A percentile compares a stretch with the other conserved stretches of the same genome.
Evolutionary conservation across 306 rosid species (phyloP).

Genomic region (Castanospermum australe): DNA sequence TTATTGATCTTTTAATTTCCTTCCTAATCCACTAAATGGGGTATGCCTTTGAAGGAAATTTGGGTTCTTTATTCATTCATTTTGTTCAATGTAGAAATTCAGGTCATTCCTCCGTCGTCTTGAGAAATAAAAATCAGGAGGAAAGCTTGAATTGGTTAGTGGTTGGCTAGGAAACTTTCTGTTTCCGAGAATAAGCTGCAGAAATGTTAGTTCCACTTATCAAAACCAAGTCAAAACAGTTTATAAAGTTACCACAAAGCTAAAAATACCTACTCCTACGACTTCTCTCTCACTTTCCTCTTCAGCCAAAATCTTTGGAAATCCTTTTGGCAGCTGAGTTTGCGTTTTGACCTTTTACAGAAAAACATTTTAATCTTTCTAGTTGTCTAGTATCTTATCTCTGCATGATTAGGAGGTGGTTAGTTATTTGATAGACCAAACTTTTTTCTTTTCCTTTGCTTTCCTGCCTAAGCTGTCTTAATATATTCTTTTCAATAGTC

Average conservation of each 20-base stretch:
- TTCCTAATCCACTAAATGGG: conserved; percentile 18
- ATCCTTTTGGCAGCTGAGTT: neutral
- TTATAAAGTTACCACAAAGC: conserved; percentile 3
- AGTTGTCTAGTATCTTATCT: neutral
- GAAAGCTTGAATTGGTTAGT: neutral
- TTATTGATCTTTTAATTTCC: conserved; percentile 17
- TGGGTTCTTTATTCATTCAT: conserved; percentile 12
- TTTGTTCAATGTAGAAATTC: conserved; percentile 19
- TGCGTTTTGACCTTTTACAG: neutral
- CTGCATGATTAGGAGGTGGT: neutral
- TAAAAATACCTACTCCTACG: conserved; percentile 10
- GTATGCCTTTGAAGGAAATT: conserved; percentile 20
- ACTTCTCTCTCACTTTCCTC: conserved; percentile 5
- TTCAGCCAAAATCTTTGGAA: neutral
- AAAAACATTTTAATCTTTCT: conserved; percentile 1
- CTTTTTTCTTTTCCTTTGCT: conserved; percentile 4
- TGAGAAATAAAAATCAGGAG: neutral
- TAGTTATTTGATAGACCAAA: neutral
- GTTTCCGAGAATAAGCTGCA: conserved; percentile 19
- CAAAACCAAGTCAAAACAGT: neutral
- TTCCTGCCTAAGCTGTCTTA: neutral
- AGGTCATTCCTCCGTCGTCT: conserved; percentile 6
- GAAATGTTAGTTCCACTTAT: neutral
- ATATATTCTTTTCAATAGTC: neutral
- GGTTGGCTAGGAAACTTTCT: conserved; percentile 17